Percentiles rank a stretch among this genome's conserved stretches.
These are phyloP conservation scores for Zymoseptoria pseudotritici DNA, from an alignment of 2,329 filamentous ascomycete genomes.

Conservation along the genomic window DNA sequence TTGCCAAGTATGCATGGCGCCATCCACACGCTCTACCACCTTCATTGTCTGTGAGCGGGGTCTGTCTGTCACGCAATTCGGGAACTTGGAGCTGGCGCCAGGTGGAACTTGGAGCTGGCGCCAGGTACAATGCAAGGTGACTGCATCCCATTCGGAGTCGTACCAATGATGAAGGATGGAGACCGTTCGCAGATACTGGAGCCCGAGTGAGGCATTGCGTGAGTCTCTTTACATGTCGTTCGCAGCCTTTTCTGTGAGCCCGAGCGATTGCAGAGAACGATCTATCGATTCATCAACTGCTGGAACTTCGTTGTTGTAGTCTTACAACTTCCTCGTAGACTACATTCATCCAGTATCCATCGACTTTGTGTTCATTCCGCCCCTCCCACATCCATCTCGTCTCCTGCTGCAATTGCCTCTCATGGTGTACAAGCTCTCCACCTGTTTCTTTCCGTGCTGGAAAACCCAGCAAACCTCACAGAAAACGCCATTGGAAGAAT, in stretches of 20 bases:
- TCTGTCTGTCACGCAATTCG: not conserved
- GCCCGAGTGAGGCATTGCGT: no score
- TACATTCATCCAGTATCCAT: not conserved
- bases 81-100: not conserved
- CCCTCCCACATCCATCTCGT: not conserved
- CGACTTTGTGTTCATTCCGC: not conserved
- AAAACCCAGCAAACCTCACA: not conserved
- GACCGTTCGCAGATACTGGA: no score
- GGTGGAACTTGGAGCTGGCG: not conserved
- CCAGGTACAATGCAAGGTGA: not conserved
- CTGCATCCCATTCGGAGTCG: not conserved
- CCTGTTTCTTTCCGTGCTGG: not conserved
- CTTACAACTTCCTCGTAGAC: not conserved
- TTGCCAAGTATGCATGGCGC: not conserved
- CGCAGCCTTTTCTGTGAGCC: no score
- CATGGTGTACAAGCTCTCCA: not conserved
- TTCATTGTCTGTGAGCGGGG: not conserved
- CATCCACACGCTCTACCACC: not conserved
- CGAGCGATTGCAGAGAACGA: no score
- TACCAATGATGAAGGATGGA: no score
- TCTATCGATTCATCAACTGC: not conserved
- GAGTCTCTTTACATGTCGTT: no score
- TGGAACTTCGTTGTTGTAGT: not conserved
- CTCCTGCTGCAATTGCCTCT: not conserved
- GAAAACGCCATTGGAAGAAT: not conserved